These are phyloP conservation scores for Lantana camara DNA, from an alignment of 257 asterid genomes.

Conservation along the genomic window DNA sequence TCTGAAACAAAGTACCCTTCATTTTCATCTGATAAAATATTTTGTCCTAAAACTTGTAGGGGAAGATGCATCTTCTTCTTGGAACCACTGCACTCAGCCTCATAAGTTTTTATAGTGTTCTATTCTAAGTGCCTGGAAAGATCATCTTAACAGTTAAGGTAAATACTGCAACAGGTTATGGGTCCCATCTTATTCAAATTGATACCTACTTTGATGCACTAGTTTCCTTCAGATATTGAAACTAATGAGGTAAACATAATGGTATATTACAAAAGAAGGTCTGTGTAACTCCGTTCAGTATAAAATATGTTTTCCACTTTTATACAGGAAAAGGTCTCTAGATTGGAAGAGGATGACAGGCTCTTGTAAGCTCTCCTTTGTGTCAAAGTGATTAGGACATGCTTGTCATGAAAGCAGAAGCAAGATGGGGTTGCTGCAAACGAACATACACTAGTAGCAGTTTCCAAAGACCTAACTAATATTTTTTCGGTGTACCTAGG, in stretches of 20 bases:
- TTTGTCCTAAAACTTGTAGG: slow-evolving; percentile 44
- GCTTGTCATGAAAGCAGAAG: too few relatives aligned
- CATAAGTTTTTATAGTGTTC: slow-evolving; percentile 44
- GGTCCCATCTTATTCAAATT: slow-evolving; percentile 88
- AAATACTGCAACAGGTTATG: slow-evolving; percentile 79
- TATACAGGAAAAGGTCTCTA: slow-evolving; percentile 59
- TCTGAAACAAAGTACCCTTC: neutral
- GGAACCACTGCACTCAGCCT: slow-evolving; percentile 98
- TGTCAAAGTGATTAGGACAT: too few relatives aligned
- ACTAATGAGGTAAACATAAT: slow-evolving; percentile 54
- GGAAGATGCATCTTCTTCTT: slow-evolving; percentile 91
- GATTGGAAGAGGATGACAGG: slow-evolving; percentile 9
- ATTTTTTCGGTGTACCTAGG: neutral
- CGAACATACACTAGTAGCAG: neutral
- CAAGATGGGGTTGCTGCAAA: too few relatives aligned
- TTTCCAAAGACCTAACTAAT: neutral
- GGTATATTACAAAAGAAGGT: too few relatives aligned
- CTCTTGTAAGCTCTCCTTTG: neutral
- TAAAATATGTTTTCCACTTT: neutral
- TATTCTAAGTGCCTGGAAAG: slow-evolving; percentile 6
- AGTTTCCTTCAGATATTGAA: slow-evolving; percentile 77
- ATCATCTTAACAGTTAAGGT: too few relatives aligned
- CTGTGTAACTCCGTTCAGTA: too few relatives aligned
- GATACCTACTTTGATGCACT: slow-evolving; percentile 75
- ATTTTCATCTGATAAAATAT: neutral